A percentile compares a stretch with the other conserved stretches of the same genome.
These are phyloP conservation scores for Zarea fungicola DNA, from an alignment of 2,329 filamentous ascomycete species.

Conservation along the genomic window DNA sequence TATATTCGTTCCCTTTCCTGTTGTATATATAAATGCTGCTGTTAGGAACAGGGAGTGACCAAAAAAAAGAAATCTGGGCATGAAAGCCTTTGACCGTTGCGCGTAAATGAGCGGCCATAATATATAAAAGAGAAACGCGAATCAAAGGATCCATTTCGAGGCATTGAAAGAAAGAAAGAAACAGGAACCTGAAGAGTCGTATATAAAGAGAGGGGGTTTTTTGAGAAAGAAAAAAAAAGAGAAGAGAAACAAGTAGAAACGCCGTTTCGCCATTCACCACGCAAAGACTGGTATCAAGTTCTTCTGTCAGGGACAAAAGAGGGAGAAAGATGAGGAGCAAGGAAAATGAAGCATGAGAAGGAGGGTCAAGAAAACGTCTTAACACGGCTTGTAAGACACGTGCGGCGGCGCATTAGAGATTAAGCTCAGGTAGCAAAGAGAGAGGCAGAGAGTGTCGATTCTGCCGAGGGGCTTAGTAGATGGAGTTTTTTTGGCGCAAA, in stretches of 20 bases:
- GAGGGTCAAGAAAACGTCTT: too few species aligned
- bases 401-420: constrained; percentile 6
- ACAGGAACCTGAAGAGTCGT: background rate
- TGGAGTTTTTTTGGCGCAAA: background rate
- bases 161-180: background rate
- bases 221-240: background rate
- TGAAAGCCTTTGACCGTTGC: constrained; percentile 4
- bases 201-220: background rate
- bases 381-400: too few species aligned
- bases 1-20: constrained; percentile 3
- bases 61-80: background rate
- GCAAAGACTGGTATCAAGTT: constrained; percentile 4
- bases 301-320: background rate
- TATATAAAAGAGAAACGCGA: background rate
- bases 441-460: constrained; percentile 7
- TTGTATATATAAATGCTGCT: background rate
- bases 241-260: too few species aligned
- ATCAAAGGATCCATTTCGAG: background rate
- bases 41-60: constrained; percentile 5
- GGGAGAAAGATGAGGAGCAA: background rate
- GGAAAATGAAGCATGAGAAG: background rate
- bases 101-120: constrained; percentile 7
- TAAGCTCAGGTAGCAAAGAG: constrained; percentile 4
- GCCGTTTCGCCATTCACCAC: background rate
- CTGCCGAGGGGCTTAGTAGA: background rate